Percentiles rank a stretch among this genome's conserved stretches.
These are phyloP conservation scores for Tylopilus orsonianus DNA, from an alignment of 1,284 basidiomycete genomes.

Conservation along the genomic window DNA sequence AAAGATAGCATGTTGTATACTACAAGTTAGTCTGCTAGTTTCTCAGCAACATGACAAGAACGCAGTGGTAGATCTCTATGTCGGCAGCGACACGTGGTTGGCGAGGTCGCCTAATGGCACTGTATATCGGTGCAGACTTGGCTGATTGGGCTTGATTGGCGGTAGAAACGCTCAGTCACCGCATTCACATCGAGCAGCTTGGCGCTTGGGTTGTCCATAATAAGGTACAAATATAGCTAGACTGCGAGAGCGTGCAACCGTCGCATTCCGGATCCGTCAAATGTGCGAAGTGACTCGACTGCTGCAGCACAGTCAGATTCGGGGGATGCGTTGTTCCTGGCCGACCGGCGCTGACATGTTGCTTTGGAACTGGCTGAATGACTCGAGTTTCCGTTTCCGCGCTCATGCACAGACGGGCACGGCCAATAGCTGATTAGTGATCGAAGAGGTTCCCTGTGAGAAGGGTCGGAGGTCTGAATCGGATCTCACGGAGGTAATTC, in stretches of 20 bases:
- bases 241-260: slow-evolving; percentile 6
- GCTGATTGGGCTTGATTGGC: slow-evolving; percentile 26
- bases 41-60: slow-evolving; percentile 19
- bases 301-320: slow-evolving; percentile 15
- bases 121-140: slow-evolving; percentile 15
- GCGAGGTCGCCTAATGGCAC: slow-evolving; percentile 2
- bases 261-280: slow-evolving; percentile 8
- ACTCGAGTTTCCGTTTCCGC: slow-evolving; percentile 13
- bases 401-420: slow-evolving; percentile 23
- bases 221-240: slow-evolving; percentile 19
- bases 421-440: slow-evolving; percentile 26
- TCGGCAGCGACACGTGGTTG: slow-evolving; percentile 21
- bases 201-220: slow-evolving; percentile 9
- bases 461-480: slow-evolving; percentile 17
- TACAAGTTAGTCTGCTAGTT: no score
- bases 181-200: slow-evolving; percentile 7
- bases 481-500: slow-evolving; percentile 25
- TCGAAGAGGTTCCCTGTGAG: slow-evolving; percentile 20
- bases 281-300: slow-evolving; percentile 21
- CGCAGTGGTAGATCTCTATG: slow-evolving; percentile 17
- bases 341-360: slow-evolving; percentile 14
- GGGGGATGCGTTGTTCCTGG: slow-evolving; percentile 26
- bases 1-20: no score
- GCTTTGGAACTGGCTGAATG: slow-evolving; percentile 11
- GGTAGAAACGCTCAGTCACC: slow-evolving; percentile 22